Evolutionary conservation across 768 basidiomycete genomes (phyloP).

Genomic region (Suillus variegatus): DNA sequence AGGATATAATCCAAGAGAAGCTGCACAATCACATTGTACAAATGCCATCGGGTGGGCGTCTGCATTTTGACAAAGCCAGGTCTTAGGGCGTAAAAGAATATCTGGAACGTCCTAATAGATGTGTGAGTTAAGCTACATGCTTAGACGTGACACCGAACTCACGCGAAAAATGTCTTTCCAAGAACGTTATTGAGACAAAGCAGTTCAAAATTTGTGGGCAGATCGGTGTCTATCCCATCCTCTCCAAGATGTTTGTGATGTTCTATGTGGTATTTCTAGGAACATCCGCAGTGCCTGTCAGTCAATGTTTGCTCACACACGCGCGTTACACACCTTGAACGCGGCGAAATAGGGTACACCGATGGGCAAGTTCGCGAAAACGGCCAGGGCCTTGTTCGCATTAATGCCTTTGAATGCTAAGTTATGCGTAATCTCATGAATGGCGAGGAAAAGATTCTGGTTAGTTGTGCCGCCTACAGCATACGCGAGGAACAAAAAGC

Average conservation of each 20-base stretch:
- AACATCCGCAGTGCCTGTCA: constrained; percentile 11
- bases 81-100: constrained; percentile 95
- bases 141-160: constrained; percentile 30
- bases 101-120: constrained; percentile 85
- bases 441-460: constrained; percentile 97
- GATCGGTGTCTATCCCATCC: constrained; percentile 94
- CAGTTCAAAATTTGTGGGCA: constrained; percentile 86
- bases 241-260: constrained; percentile 96
- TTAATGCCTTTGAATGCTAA: constrained; percentile 84
- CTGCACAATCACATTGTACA: constrained; percentile 71
- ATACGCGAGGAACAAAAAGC: constrained; percentile 81
- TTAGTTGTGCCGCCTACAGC: constrained; percentile 91
- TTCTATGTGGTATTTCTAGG: constrained; percentile 87
- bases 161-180: constrained; percentile 99
- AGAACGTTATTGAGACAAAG: constrained; percentile 90
- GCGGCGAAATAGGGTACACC: constrained; percentile 93
- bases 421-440: constrained; percentile 99
- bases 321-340: constrained; percentile 69
- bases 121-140: constrained; percentile 11
- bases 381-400: constrained; percentile 85
- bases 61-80: constrained; percentile 91
- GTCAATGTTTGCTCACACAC: background rate
- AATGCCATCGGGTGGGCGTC: constrained; percentile 80
- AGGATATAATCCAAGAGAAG: constrained; percentile 73
- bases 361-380: constrained; percentile 92